Percentiles rank a stretch among this genome's conserved stretches.
Conservation (phyloP, 257 asterid species). For the Jacaranda mimosifolia region DNA sequence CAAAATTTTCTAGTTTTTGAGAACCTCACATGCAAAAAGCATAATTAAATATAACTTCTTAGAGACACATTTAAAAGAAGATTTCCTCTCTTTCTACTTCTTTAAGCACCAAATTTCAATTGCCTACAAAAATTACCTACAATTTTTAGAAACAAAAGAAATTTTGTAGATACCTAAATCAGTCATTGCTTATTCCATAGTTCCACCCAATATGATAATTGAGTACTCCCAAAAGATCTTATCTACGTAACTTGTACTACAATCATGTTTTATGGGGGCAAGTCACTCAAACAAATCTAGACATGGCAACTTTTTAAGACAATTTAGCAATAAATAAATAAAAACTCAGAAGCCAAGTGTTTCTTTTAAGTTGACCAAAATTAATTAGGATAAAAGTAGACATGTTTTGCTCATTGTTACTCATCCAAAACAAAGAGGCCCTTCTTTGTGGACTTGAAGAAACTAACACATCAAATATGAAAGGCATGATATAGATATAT, state of each 20-base stretch:
- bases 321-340: background rate
- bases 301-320: background rate
- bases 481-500: no score
- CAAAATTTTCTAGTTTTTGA: conserved; percentile 23
- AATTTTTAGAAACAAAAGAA: background rate
- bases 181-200: background rate
- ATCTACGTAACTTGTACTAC: no score
- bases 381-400: background rate
- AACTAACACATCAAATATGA: no score
- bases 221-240: background rate
- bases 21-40: conserved; percentile 22
- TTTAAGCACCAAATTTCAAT: background rate
- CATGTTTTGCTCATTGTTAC: background rate
- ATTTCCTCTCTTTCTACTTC: background rate
- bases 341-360: background rate
- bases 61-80: background rate
- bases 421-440: background rate
- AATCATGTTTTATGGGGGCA: background rate
- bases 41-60: conserved; percentile 6
- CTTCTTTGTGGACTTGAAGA: no score
- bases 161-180: background rate
- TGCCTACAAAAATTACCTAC: conserved; percentile 14
- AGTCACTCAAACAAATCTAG: no score
- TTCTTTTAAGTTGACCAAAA: background rate
- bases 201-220: background rate